These are phyloP conservation scores for Sphagnum fallax DNA, from an alignment of 228 moss, liverwort and hornwort species.

Conservation along the genomic window DNA sequence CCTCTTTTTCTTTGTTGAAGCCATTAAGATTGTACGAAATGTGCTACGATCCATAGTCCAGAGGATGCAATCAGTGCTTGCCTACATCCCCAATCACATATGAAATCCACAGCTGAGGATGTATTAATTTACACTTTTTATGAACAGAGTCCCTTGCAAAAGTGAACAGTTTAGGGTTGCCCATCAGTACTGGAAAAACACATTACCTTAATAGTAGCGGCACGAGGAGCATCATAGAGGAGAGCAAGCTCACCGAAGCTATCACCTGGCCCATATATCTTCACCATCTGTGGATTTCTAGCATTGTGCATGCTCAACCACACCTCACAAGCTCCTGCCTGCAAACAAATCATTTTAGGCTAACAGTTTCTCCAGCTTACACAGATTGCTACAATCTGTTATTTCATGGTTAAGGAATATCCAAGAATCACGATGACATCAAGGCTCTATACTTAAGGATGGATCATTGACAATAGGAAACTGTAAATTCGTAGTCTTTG, in stretches of 20 bases:
- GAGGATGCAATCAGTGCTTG: constrained; percentile 72
- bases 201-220: constrained; percentile 70
- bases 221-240: constrained; percentile 75
- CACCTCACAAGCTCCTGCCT: constrained; percentile 73
- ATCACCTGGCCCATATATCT: constrained; percentile 69
- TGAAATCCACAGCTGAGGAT: too few species aligned
- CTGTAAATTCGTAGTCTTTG: too few species aligned
- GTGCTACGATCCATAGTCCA: constrained; percentile 93
- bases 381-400: too few species aligned
- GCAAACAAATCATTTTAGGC: constrained; percentile 8
- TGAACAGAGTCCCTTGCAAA: too few species aligned
- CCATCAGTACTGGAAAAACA: too few species aligned
- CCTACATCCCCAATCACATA: constrained; percentile 25
- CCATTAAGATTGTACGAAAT: constrained; percentile 80
- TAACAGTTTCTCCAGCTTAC: too few species aligned
- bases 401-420: too few species aligned
- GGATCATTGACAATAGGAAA: too few species aligned
- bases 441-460: too few species aligned
- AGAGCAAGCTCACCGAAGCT: constrained; percentile 96
- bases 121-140: too few species aligned
- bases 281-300: constrained; percentile 43
- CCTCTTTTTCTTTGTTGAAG: constrained; percentile 69
- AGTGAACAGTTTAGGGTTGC: too few species aligned
- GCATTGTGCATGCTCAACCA: constrained; percentile 29
- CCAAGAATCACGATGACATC: too few species aligned